phyloP scores from a whole-genome alignment of 805 yeast species.

The Kodamaea kaohsiungensis region DNA sequence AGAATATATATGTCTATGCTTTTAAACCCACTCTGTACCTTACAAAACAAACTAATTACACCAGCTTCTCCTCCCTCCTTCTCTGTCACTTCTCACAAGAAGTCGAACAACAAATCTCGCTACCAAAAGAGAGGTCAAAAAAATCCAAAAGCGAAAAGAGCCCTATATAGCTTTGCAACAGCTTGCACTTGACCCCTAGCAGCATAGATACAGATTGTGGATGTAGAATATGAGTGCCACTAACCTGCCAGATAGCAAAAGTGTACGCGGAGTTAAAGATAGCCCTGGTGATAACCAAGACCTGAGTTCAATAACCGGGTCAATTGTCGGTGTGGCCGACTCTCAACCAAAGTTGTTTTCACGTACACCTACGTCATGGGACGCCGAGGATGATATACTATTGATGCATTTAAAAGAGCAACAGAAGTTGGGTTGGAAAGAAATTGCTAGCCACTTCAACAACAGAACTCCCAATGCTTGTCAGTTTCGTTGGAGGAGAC shows the following conservation, averaged over 20 bases:
- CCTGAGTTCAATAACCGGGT: not conserved
- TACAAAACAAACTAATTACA: too few species aligned
- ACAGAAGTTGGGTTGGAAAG: constrained; percentile 50
- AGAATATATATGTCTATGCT: too few species aligned
- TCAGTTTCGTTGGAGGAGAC: constrained; percentile 42
- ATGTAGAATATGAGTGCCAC: constrained; percentile 3
- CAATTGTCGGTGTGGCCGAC: not conserved
- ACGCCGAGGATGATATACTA: constrained; percentile 46
- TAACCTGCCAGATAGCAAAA: constrained; percentile 1
- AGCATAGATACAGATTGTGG: not conserved
- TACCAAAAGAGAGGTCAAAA: not conserved
- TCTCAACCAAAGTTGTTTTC: constrained; percentile 26
- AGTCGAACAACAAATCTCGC: not conserved
- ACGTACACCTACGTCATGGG: constrained; percentile 50
- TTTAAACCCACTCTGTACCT: too few species aligned
- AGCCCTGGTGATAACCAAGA: not conserved
- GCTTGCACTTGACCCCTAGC: not conserved
- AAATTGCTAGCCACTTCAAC: constrained; percentile 43
- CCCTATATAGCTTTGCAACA: not conserved
- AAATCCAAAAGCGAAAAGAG: not conserved
- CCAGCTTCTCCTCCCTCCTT: too few species aligned
- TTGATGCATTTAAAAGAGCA: constrained; percentile 47
- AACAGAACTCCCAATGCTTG: constrained; percentile 44
- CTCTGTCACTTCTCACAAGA: too few species aligned
- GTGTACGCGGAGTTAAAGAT: not conserved